Percentiles rank a stretch among this genome's conserved stretches.
phyloP scores from a whole-genome alignment of 106 monocot species.

The Dendrobium catenatum region DNA sequence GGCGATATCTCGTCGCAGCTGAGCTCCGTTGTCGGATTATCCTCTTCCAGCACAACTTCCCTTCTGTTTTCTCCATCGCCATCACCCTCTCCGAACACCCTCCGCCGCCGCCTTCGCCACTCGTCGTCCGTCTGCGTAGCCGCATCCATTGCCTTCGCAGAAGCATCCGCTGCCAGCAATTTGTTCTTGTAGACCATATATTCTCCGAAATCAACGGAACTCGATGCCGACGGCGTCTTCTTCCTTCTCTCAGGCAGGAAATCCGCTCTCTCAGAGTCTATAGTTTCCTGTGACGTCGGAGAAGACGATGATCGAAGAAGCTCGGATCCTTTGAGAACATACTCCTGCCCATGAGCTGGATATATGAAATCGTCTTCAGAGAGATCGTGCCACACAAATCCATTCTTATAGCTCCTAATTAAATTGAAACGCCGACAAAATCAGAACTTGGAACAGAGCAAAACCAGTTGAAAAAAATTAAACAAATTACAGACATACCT shows the following conservation, averaged over 20 bases:
- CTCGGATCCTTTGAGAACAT: slow-evolving; percentile 92
- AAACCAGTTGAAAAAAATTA: neutral
- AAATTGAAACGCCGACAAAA: neutral
- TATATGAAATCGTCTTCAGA: slow-evolving; percentile 72
- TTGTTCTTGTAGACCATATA: slow-evolving; percentile 75
- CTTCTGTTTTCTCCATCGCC: neutral
- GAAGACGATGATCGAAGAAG: slow-evolving; percentile 16
- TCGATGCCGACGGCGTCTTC: slow-evolving; percentile 20
- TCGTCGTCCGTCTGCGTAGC: slow-evolving; percentile 78
- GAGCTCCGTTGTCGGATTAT: slow-evolving; percentile 27
- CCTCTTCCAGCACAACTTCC: slow-evolving; percentile 13
- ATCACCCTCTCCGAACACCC: neutral
- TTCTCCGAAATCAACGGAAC: slow-evolving; percentile 53
- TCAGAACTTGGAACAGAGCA: neutral
- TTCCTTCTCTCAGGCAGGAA: slow-evolving; percentile 15
- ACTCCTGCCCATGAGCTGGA: slow-evolving; percentile 70
- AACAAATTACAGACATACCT: slow-evolving; percentile 22
- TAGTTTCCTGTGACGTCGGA: slow-evolving; percentile 10
- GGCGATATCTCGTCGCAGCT: slow-evolving; percentile 69
- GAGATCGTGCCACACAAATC: slow-evolving; percentile 97
- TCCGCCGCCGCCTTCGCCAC: slow-evolving; percentile 16
- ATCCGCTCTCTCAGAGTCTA: slow-evolving; percentile 11
- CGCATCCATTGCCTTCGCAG: slow-evolving; percentile 41
- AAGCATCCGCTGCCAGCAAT: slow-evolving; percentile 14
- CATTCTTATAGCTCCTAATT: slow-evolving; percentile 81